Evolutionary conservation across 139 green algal species (phyloP), one percentile per base, ranked within the genome.

Genomic region (Penium margaritaceum): DNA sequence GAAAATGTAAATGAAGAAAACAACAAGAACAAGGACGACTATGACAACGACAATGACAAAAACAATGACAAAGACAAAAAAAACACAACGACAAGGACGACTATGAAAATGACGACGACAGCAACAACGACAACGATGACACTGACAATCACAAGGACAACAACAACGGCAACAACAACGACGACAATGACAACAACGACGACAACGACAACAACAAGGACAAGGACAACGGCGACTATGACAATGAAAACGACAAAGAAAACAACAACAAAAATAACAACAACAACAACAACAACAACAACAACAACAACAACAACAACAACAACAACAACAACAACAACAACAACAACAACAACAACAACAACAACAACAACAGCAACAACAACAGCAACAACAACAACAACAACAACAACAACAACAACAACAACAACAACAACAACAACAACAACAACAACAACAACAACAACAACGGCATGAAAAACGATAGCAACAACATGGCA

Each of bases 271-370:
- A 65, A 9, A 37, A 65, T 14, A 65, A 65, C 14, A 37, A 65
- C 55, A 65, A 65, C 32, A 37, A 65, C 55, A 65, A 65, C 32
- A 37, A 65, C 55, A 65, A 65, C 32, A 37, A 65, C 55, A 65
- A 65, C 32, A 37, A 65, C 9, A 65, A 65, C 32, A 37, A 65
- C 9, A 65, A 65, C 32, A 37, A 65, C 9, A 65, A 65, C 55
- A 65, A 65, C 55, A 65, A 65, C 32, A 37, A 65, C 55, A 65
- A 36, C 32, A 37, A 65, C 55, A 65, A 65, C 9, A 37, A 65
- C 55, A 37, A 65, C 55, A 37, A 65, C 9, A 65, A 65, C 55
- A 37, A 65, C 55, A 65, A 65, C 9, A 65, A 65, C 55, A 65
- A 65, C 32, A 37, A 65, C 30, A 65, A 36, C 55, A 65, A 65